Percentiles rank a stretch among this genome's conserved stretches.
These are phyloP conservation scores for Obelidium mucronatum DNA, from an alignment of 192 early-diverging fungal species.

Conservation along the genomic window DNA sequence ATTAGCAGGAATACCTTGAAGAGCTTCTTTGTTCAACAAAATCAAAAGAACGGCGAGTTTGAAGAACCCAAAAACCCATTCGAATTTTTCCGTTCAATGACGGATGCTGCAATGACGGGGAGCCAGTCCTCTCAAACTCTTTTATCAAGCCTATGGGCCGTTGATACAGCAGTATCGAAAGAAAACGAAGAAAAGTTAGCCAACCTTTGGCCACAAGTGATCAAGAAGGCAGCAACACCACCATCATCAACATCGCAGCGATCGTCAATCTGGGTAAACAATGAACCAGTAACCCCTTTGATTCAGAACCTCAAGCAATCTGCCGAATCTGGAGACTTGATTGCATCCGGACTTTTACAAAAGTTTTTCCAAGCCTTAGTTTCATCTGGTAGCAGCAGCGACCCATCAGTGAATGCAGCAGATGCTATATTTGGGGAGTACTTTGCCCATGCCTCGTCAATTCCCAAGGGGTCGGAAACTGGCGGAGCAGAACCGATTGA, in stretches of 20 bases:
- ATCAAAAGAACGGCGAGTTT: no score
- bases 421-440: conserved; percentile 16
- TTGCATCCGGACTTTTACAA: conserved; percentile 5
- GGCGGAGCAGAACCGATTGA: not conserved
- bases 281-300: conserved; percentile 15
- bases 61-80: no score
- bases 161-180: no score
- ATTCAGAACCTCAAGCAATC: not conserved
- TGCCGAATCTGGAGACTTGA: not conserved
- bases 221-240: no score
- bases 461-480: not conserved
- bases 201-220: no score
- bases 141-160: not conserved
- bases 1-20: no score
- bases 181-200: no score
- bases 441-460: not conserved
- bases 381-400: not conserved
- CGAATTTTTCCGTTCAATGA: no score
- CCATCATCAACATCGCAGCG: no score
- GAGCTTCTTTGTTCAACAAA: not conserved
- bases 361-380: conserved; percentile 19
- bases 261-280: not conserved
- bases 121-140: not conserved
- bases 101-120: not conserved
- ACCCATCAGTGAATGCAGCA: not conserved